Evolutionary conservation across 2,329 filamentous ascomycete genomes (phyloP).

Genomic region (Dryadomyces quercivorus): DNA sequence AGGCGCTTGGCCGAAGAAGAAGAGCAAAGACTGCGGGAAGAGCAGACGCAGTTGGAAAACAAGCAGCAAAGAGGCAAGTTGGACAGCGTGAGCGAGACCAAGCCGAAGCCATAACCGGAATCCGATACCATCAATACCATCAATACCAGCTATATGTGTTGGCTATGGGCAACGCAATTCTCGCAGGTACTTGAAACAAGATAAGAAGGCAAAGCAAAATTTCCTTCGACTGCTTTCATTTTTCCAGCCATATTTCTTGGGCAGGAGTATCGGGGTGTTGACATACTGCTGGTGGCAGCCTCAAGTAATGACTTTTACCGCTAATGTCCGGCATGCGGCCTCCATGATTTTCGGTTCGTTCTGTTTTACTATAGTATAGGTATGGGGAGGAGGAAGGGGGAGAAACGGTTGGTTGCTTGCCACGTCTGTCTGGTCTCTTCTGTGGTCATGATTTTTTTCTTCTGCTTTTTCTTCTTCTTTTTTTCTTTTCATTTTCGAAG

Average conservation of each 20-base stretch:
- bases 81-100: background rate
- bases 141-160: background rate
- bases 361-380: background rate
- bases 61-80: background rate
- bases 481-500: background rate
- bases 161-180: too few species aligned
- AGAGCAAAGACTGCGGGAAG: background rate
- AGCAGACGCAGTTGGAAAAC: background rate
- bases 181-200: too few species aligned
- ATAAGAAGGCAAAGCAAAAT: too few species aligned
- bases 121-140: background rate
- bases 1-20: background rate
- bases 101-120: background rate
- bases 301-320: background rate
- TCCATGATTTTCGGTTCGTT: background rate
- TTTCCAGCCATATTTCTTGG: too few species aligned
- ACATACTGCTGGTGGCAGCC: background rate
- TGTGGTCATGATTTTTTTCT: background rate
- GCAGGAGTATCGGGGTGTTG: background rate
- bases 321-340: background rate
- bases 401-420: background rate
- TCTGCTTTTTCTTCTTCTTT: background rate
- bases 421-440: background rate
- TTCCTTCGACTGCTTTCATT: too few species aligned
- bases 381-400: background rate